A percentile compares a stretch with the other conserved stretches of the same genome.
Evolutionary conservation across 2,329 filamentous ascomycete species (phyloP).

Genomic region (Stachybotrys echinatus): DNA sequence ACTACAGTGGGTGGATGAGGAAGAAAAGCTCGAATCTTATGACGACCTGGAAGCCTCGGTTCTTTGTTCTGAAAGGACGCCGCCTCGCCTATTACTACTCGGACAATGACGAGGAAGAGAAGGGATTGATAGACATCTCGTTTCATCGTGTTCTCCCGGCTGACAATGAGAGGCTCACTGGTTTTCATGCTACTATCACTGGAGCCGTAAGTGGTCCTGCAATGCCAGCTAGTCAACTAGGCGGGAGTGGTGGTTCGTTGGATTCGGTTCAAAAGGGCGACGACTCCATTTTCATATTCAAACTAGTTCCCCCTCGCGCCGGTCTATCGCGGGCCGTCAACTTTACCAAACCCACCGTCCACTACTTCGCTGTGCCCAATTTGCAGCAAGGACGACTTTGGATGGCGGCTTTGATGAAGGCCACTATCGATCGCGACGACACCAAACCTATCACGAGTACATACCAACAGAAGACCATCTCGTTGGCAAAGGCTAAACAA

Average conservation of each 20-base stretch:
- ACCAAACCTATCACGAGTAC: conserved; percentile 77
- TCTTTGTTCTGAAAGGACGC: conserved; percentile 92
- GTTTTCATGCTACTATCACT: conserved; percentile 86
- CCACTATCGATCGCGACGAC: conserved; percentile 91
- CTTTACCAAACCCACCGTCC: conserved; percentile 94
- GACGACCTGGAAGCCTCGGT: conserved; percentile 93
- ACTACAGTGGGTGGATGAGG: conserved; percentile 99
- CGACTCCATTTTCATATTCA: conserved; percentile 92
- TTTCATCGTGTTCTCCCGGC: conserved; percentile 95
- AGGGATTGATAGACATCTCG: conserved; percentile 94
- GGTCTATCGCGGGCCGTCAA: conserved; percentile 88
- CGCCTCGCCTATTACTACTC: conserved; percentile 95
- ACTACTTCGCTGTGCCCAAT: conserved; percentile 95
- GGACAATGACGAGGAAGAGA: conserved; percentile 86
- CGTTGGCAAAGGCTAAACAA: conserved; percentile 77
- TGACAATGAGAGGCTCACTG: conserved; percentile 84
- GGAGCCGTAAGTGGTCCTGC: conserved; percentile 57
- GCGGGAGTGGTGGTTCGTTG: conserved; percentile 34
- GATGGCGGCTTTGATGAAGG: conserved; percentile 99
- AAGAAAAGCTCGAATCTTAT: conserved; percentile 96
- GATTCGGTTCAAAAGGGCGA: conserved; percentile 40
- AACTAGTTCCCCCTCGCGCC: conserved; percentile 84
- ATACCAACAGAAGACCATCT: conserved; percentile 96
- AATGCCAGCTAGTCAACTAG: conserved; percentile 49
- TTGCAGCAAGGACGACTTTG: conserved; percentile 83